phyloP scores from a whole-genome alignment of 2,329 filamentous ascomycete genomes.

The Boeremia exigua region DNA sequence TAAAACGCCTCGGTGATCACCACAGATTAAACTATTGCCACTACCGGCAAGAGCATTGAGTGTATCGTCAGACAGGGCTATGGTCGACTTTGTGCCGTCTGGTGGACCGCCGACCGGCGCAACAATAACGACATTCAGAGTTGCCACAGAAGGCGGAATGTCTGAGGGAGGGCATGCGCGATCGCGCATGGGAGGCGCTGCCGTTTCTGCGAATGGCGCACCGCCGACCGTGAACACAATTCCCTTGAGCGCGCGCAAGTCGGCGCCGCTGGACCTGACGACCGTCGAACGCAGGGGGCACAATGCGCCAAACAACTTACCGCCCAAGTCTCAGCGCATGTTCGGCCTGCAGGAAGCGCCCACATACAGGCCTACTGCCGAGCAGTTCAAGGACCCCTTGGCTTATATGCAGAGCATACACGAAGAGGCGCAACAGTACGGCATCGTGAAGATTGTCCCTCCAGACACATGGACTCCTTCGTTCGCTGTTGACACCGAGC shows the following conservation, averaged over 20 bases:
- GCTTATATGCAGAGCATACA: slow-evolving; percentile 92
- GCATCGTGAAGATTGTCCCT: slow-evolving; percentile 94
- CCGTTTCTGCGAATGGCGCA: slow-evolving; percentile 35
- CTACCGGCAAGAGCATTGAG: slow-evolving; percentile 25
- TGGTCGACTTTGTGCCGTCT: slow-evolving; percentile 47
- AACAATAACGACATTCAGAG: slow-evolving; percentile 47
- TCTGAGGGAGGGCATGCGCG: slow-evolving; percentile 30
- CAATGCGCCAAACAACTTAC: slow-evolving; percentile 75
- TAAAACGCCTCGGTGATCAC: slow-evolving; percentile 12
- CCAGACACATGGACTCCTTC: slow-evolving; percentile 92
- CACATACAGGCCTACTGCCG: slow-evolving; percentile 85
- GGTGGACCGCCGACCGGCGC: slow-evolving; percentile 41
- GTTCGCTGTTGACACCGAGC: slow-evolving; percentile 97
- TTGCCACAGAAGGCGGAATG: slow-evolving; percentile 39
- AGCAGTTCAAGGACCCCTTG: slow-evolving; percentile 94
- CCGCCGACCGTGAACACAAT: slow-evolving; percentile 53
- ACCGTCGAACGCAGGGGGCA: slow-evolving; percentile 93
- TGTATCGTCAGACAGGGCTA: slow-evolving; percentile 35
- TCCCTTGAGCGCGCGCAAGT: slow-evolving; percentile 69
- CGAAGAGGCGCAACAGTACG: slow-evolving; percentile 83
- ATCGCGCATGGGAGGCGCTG: slow-evolving; percentile 39
- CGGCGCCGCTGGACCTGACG: slow-evolving; percentile 77
- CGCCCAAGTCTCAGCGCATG: slow-evolving; percentile 76
- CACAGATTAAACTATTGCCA: neutral
- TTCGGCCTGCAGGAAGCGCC: slow-evolving; percentile 89